Percentiles rank a stretch among this genome's conserved stretches.
These are phyloP conservation scores for Amborella trichopoda DNA, from an alignment of 164 flowering plant species.

Conservation along the genomic window DNA sequence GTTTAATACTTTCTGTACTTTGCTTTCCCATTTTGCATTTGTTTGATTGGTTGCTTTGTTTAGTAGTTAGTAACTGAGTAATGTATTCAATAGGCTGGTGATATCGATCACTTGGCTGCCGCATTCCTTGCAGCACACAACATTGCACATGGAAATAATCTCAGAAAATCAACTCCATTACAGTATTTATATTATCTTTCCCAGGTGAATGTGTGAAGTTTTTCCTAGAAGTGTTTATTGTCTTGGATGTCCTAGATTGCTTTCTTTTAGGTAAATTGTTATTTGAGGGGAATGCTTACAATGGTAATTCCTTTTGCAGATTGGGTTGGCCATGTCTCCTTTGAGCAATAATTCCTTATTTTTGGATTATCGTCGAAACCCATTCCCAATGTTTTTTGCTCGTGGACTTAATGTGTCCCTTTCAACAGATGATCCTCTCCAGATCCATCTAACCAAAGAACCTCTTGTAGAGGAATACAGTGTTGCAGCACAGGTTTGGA, in stretches of 20 bases:
- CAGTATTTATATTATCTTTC: constrained; percentile 89
- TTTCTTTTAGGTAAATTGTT: no score
- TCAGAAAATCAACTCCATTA: constrained; percentile 93
- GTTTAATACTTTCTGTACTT: no score
- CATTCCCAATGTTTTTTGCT: constrained; percentile 73
- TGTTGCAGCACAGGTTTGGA: constrained; percentile 89
- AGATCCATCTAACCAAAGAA: constrained; percentile 94
- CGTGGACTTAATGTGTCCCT: constrained; percentile 97
- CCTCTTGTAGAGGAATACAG: constrained; percentile 98
- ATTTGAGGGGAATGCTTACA: no score
- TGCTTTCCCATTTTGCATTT: no score
- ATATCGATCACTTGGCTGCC: constrained; percentile 96
- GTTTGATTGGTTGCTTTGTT: no score
- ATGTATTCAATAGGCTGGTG: constrained; percentile 93
- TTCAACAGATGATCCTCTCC: constrained; percentile 95
- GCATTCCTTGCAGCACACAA: constrained; percentile 78
- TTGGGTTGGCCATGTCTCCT: constrained; percentile 98
- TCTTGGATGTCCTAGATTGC: no score
- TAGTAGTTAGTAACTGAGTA: no score
- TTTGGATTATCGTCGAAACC: constrained; percentile 84
- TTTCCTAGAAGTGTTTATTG: no score
- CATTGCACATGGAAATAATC: constrained; percentile 93
- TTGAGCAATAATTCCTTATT: constrained; percentile 93
- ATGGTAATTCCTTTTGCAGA: no score
- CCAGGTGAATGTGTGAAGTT: no score